Base-by-base conservation (phyloP, 768 basidiomycete genomes). In the Suillus alpinus region DNA sequence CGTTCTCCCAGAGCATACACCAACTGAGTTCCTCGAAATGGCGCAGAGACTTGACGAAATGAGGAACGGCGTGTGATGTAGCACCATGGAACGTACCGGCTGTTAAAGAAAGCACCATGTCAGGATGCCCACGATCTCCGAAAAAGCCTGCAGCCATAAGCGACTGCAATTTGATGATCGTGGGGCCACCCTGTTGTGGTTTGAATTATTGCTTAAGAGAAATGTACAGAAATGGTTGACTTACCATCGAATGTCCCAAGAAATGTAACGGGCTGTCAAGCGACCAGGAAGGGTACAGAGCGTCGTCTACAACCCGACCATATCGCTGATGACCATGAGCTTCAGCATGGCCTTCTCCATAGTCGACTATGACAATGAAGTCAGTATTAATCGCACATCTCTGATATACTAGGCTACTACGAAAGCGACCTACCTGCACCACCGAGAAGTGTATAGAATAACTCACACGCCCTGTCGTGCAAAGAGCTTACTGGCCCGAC, bases 391-490 rank as follows among this genome's bases (percentile, higher is more conserved):
- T 43, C 6, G 13, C 20, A 14, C n/a, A 53, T 4, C 18, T 18
- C 40, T 41, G 40, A 41, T 26, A 26, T 26, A 41, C n/a, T n/a
- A n/a, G n/a, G n/a, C n/a, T n/a, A n/a, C 18, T 41, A 41, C 18
- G 18, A 18, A 41, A 41, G 40, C 18, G 2, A 20, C 71, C 47
- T 53, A 78, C 78, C 80, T 59, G 69, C 78, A 3, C 81, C 82
- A 7, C 83, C 83, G 26, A 71, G 61, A 12, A 84, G 62, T 7
- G 74, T 69, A 63, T 81, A 81, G 68, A 76, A 83, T 10, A 82
- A 67, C 63, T 83, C 81, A 66, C 82, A 83, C 14, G 82, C 82
- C 44, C 82, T 66, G 63, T 84, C 83, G 59, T 83, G 82, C 50
- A 84, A 62, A 1, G 81, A 82, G 67, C 82, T 82, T 39, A 81